Percentiles rank a stretch among this genome's conserved stretches.
phyloP scores from a whole-genome alignment of 805 yeast species.

The Candida suzukii region DNA sequence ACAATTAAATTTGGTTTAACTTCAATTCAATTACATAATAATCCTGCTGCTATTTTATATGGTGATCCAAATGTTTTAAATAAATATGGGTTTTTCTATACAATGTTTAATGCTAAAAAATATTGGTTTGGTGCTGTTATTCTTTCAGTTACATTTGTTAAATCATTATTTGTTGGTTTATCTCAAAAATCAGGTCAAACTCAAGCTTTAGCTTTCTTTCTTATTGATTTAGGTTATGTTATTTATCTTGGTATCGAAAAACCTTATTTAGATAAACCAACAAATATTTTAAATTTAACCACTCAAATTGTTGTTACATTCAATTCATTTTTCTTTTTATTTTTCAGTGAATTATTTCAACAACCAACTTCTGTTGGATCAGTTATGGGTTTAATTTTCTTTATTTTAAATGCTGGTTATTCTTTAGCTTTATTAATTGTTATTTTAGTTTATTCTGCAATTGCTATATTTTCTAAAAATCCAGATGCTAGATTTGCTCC shows the following conservation, averaged over 20 bases:
- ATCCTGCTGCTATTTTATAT: slow-evolving; percentile 83
- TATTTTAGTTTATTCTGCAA: slow-evolving; percentile 58
- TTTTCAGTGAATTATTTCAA: slow-evolving; percentile 77
- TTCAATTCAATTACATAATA: slow-evolving; percentile 55
- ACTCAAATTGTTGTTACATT: slow-evolving; percentile 66
- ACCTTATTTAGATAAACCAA: slow-evolving; percentile 80
- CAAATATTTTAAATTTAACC: slow-evolving; percentile 68
- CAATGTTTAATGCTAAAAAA: slow-evolving; percentile 75
- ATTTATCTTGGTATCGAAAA: slow-evolving; percentile 51
- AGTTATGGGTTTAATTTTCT: slow-evolving; percentile 88
- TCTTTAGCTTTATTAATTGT: slow-evolving; percentile 65
- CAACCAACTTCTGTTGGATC: slow-evolving; percentile 76
- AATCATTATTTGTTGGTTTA: slow-evolving; percentile 67
- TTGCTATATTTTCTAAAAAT: slow-evolving; percentile 66
- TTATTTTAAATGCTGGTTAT: slow-evolving; percentile 83
- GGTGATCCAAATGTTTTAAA: slow-evolving; percentile 68
- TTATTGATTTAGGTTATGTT: slow-evolving; percentile 68
- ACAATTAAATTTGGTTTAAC: slow-evolving; percentile 54
- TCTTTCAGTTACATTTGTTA: slow-evolving; percentile 53
- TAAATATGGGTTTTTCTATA: slow-evolving; percentile 83
- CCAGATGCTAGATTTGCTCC: slow-evolving; percentile 88
- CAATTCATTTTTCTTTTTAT: slow-evolving; percentile 78
- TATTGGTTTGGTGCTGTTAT: slow-evolving; percentile 80
- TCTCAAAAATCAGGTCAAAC: slow-evolving; percentile 78
- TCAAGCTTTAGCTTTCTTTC: slow-evolving; percentile 70